These are phyloP conservation scores for Conticribra guillardii DNA, from an alignment of 108 stramenopile species.

Conservation along the genomic window DNA sequence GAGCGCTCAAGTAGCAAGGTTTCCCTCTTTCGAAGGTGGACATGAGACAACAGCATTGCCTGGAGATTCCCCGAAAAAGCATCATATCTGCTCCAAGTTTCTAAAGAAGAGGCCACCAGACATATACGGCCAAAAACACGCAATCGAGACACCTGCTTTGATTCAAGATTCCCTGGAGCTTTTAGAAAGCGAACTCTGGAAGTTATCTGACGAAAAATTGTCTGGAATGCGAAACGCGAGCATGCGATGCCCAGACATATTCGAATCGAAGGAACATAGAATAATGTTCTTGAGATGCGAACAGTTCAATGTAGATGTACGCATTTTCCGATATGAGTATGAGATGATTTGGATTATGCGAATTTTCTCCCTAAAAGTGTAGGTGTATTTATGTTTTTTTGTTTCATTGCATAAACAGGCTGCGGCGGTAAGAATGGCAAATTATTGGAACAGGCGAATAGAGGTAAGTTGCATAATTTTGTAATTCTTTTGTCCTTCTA, in stretches of 20 bases:
- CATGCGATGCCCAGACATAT: conserved; percentile 16
- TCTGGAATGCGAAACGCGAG: conserved; percentile 6
- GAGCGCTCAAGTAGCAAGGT: background rate
- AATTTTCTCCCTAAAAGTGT: no score
- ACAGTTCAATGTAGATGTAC: conserved; percentile 41
- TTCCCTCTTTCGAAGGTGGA: background rate
- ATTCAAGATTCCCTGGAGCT: conserved; percentile 19
- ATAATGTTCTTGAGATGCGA: conserved; percentile 37
- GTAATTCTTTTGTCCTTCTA: no score
- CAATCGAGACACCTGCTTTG: conserved; percentile 18
- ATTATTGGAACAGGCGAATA: conserved; percentile 33
- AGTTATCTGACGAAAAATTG: conserved; percentile 8
- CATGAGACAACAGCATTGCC: background rate
- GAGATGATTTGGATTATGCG: conserved; percentile 7
- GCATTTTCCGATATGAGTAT: conserved; percentile 11
- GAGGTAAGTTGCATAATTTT: no score
- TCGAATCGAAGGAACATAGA: conserved; percentile 12
- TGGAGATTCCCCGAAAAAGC: background rate
- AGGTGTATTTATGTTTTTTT: background rate
- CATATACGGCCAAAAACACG: conserved; percentile 29
- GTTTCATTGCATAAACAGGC: background rate
- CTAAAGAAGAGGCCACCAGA: conserved; percentile 26
- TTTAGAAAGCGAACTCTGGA: conserved; percentile 22
- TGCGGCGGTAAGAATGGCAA: conserved; percentile 19
- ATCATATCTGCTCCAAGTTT: conserved; percentile 22